phyloP scores from a whole-genome alignment of 2,329 filamentous ascomycete species.

The Penicillium polonicum region DNA sequence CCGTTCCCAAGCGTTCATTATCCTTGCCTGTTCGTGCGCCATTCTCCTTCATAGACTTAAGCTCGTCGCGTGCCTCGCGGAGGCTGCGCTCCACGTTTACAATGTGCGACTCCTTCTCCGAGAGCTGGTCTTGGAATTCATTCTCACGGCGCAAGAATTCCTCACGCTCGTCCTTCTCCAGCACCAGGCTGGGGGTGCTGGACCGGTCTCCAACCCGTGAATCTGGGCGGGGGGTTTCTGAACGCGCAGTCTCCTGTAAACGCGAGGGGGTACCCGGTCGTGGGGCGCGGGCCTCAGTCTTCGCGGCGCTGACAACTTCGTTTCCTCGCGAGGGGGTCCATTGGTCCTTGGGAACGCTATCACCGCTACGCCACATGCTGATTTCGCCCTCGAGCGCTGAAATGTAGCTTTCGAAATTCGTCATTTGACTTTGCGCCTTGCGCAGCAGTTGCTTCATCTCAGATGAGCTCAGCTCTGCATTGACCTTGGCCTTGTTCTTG shows the following conservation, averaged over 20 bases:
- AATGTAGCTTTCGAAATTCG: slow-evolving; percentile 85
- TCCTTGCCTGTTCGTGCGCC: slow-evolving; percentile 80
- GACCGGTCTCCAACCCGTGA: slow-evolving; percentile 74
- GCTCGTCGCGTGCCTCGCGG: slow-evolving; percentile 80
- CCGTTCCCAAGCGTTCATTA: slow-evolving; percentile 80
- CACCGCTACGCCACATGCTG: slow-evolving; percentile 81
- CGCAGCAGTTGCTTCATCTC: slow-evolving; percentile 92
- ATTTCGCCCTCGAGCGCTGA: slow-evolving; percentile 80
- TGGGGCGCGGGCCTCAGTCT: slow-evolving; percentile 49
- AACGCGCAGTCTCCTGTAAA: slow-evolving; percentile 48
- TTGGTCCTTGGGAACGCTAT: slow-evolving; percentile 80
- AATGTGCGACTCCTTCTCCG: slow-evolving; percentile 84
- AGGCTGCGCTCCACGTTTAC: slow-evolving; percentile 76
- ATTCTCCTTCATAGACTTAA: slow-evolving; percentile 80
- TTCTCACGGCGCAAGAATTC: slow-evolving; percentile 95
- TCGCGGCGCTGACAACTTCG: slow-evolving; percentile 52
- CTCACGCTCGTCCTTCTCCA: slow-evolving; percentile 96
- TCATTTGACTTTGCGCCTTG: slow-evolving; percentile 86
- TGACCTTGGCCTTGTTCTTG: slow-evolving; percentile 99
- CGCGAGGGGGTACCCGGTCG: slow-evolving; percentile 44
- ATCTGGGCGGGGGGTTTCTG: slow-evolving; percentile 63
- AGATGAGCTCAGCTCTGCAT: slow-evolving; percentile 91
- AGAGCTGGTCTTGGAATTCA: slow-evolving; percentile 92
- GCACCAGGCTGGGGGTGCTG: slow-evolving; percentile 78
- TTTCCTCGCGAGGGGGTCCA: slow-evolving; percentile 71